These are phyloP conservation scores for Moesziomyces parantarcticus DNA, from an alignment of 1,284 basidiomycete genomes.

Conservation along the genomic window DNA sequence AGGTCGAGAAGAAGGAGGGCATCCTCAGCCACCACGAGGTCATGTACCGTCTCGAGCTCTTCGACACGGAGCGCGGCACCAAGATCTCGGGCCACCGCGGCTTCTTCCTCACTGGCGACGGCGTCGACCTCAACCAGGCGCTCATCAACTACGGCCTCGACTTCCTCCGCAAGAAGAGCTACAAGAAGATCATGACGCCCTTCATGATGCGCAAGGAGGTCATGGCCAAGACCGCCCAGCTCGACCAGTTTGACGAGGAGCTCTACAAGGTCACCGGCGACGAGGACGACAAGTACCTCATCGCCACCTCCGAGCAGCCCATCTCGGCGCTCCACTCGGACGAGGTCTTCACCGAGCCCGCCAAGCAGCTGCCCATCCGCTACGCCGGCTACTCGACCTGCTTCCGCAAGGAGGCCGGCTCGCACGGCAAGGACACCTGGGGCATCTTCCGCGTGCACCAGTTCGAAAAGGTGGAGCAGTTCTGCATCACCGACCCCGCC, in stretches of 20 bases:
- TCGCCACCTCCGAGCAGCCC: constrained; percentile 98
- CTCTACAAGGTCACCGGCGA: constrained; percentile 90
- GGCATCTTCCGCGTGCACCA: constrained; percentile 99
- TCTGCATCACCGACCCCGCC: constrained; percentile 90
- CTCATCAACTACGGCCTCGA: constrained; percentile 94
- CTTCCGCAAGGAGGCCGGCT: constrained; percentile 98
- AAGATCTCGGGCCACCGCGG: constrained; percentile 96
- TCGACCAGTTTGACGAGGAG: constrained; percentile 98
- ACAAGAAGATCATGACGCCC: constrained; percentile 95
- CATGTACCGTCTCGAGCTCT: constrained; percentile 88
- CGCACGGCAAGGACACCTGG: constrained; percentile 97
- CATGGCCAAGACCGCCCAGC: constrained; percentile 97
- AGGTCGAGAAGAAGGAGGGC: constrained; percentile 72
- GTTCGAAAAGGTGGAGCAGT: constrained; percentile 98
- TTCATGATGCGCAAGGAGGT: constrained; percentile 99
- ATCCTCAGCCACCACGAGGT: constrained; percentile 98
- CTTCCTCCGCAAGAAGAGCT: constrained; percentile 83
- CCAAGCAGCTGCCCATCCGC: constrained; percentile 87
- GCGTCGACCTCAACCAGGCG: constrained; percentile 96
- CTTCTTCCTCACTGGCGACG: constrained; percentile 94
- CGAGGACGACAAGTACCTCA: constrained; percentile 98
- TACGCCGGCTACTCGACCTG: constrained; percentile 84
- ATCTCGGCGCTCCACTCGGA: constrained; percentile 94
- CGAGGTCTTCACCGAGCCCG: constrained; percentile 95
- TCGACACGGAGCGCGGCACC: constrained; percentile 89